Conservation (phyloP, 345 rosid genomes). For the Lenwebbia sp. region DNA sequence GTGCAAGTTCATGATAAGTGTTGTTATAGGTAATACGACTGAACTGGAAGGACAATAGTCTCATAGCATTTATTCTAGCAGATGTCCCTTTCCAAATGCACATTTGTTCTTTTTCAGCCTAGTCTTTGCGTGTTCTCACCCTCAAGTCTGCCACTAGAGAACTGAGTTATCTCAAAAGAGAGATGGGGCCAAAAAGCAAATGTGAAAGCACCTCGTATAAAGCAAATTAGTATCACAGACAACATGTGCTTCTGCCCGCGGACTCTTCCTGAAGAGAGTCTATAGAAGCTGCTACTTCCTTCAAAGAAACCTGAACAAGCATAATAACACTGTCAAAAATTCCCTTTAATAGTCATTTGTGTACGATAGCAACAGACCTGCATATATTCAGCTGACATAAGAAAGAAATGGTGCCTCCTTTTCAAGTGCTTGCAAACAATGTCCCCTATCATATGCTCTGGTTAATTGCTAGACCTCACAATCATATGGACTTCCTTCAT, state of each 20-base stretch:
- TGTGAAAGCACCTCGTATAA: not conserved
- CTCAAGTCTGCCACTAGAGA: not conserved
- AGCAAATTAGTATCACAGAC: not conserved
- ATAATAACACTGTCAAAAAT: not conserved
- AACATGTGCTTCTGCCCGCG: not conserved
- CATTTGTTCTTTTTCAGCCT: not conserved
- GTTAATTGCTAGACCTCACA: not conserved
- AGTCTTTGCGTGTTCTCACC: not conserved
- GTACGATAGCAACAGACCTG: not conserved
- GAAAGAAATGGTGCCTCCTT: not conserved
- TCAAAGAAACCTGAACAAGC: not conserved
- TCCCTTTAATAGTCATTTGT: not conserved
- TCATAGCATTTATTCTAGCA: not conserved
- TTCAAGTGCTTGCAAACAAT: not conserved
- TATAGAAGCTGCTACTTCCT: not conserved
- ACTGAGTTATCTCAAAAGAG: not conserved
- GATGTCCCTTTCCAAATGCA: not conserved
- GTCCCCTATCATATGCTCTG: not conserved
- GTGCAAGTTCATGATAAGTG: not conserved
- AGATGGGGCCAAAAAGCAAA: not conserved
- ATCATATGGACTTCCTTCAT: not conserved
- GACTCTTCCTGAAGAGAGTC: not conserved
- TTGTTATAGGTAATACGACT: not conserved
- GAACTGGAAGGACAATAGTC: not conserved
- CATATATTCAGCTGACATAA: not conserved